Evolutionary conservation across 371 early-diverging fungal genomes (phyloP), one percentile per base, ranked within the genome.

Genomic region (Rhizopus sp.): DNA sequence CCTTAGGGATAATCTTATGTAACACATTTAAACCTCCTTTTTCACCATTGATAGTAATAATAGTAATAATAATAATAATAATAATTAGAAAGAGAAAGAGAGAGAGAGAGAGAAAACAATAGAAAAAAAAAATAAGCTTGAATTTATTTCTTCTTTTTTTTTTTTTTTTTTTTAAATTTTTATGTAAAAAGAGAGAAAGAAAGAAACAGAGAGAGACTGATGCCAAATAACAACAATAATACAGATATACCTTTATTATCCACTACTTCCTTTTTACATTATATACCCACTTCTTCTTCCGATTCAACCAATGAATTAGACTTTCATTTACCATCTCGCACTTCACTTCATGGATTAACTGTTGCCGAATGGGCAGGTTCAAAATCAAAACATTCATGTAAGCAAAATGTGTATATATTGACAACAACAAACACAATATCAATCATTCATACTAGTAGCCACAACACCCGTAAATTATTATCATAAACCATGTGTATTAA

Each of bases 281-380:
- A 66, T 70, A 66, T 66, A 66, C 66, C 66, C 57, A 56, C 63
- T 50, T 69, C 64, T 41, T 58, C 62, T 31, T 57, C 23, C 62
- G 41, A 53, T 62, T 52, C 64, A 63, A 63, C 23, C 23, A 23
- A 47, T 8, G 66, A 61, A 60, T 46, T 63, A 17, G 68, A 68
- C 32, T 68, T 68, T 60, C 68, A 68, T 50, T 60, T 63, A 34
- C 71, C 71, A 31, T 71, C 71, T 59, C 68, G 63, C 23, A 64
- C 64, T 45, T 61, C 71, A 6, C 64, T 64, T 38, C 65, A 68
- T 62, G 63, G 68, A 2, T 31, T 68, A 7, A 68, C 68, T 13
- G 68, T 71, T n/a, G 53, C 68, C 37, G 71, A 71, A 61, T 71
- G 71, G 71, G 68, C 71, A 40, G 71, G 71, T 23, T 49, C 32